Evolutionary conservation across 2,329 filamentous ascomycete genomes (phyloP).

Genomic region (Chaetomiaceae sp.): DNA sequence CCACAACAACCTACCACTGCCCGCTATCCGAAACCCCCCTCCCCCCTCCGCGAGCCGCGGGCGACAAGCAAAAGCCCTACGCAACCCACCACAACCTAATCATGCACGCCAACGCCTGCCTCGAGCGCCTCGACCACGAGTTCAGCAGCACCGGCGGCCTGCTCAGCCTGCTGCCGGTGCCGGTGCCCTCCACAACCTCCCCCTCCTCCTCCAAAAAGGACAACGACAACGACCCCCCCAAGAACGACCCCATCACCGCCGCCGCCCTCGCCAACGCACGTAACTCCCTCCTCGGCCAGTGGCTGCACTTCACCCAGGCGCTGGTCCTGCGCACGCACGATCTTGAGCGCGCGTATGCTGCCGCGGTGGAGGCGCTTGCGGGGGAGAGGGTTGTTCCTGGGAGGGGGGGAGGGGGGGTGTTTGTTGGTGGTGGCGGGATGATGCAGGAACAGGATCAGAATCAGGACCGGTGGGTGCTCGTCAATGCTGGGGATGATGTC

Average conservation of each 20-base stretch:
- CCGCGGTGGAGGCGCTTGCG: slow-evolving; percentile 45
- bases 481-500: slow-evolving; percentile 50
- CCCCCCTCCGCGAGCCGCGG: slow-evolving; percentile 22
- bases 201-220: slow-evolving; percentile 17
- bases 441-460: slow-evolving; percentile 50
- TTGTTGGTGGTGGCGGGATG: too few species aligned
- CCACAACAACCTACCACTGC: slow-evolving; percentile 44
- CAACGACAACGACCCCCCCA: slow-evolving; percentile 24
- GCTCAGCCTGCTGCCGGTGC: slow-evolving; percentile 46
- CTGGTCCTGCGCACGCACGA: slow-evolving; percentile 52
- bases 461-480: slow-evolving; percentile 53
- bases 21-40: slow-evolving; percentile 34
- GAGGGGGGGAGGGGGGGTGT: slow-evolving; percentile 17
- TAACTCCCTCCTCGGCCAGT: slow-evolving; percentile 52
- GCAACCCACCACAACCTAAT: slow-evolving; percentile 46
- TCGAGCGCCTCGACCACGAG: slow-evolving; percentile 57
- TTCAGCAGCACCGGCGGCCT: slow-evolving; percentile 52
- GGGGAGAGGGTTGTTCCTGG: slow-evolving; percentile 43
- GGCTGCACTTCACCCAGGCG: slow-evolving; percentile 50
- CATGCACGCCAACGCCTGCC: slow-evolving; percentile 54
- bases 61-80: slow-evolving; percentile 35
- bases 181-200: slow-evolving; percentile 7
- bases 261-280: slow-evolving; percentile 41
- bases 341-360: slow-evolving; percentile 50
- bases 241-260: slow-evolving; percentile 14